Evolutionary conservation across 352 stramenopile genomes (phyloP).

Genomic region (Blastocystis sp.): DNA sequence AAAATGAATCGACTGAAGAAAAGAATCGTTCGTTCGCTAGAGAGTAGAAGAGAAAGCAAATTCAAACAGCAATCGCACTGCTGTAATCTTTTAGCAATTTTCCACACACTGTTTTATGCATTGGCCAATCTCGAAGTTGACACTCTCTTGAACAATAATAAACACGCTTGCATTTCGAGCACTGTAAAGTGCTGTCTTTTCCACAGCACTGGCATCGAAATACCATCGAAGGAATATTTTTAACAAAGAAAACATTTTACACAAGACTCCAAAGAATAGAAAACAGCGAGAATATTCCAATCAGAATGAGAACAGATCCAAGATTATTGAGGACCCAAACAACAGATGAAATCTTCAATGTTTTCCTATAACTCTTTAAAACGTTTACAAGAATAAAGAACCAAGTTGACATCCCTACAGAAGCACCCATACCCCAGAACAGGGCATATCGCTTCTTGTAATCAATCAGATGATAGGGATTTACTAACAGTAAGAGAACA

Average conservation of each 20-base stretch:
- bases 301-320: conserved; percentile 11
- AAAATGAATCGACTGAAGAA: background rate
- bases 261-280: conserved; percentile 41
- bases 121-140: background rate
- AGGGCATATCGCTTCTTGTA: background rate
- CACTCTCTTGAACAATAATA: conserved; percentile 6
- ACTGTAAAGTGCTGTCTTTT: background rate
- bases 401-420: background rate
- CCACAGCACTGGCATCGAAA: background rate
- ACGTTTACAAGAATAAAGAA: conserved; percentile 42
- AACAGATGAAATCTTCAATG: conserved; percentile 30
- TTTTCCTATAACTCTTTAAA: conserved; percentile 29
- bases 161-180: conserved; percentile 23
- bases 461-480: conserved; percentile 13
- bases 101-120: background rate
- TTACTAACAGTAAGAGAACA: background rate
- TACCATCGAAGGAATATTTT: background rate
- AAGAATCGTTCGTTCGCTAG: background rate
- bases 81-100: background rate
- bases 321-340: conserved; percentile 37
- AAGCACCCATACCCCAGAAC: conserved; percentile 16
- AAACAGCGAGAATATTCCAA: conserved; percentile 56
- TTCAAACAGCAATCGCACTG: background rate
- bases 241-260: background rate
- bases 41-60: background rate